Evolutionary conservation across 129 eudicot genomes (phyloP), one percentile per base, ranked within the genome.

Genomic region (Smallanthus sonchifolius): DNA sequence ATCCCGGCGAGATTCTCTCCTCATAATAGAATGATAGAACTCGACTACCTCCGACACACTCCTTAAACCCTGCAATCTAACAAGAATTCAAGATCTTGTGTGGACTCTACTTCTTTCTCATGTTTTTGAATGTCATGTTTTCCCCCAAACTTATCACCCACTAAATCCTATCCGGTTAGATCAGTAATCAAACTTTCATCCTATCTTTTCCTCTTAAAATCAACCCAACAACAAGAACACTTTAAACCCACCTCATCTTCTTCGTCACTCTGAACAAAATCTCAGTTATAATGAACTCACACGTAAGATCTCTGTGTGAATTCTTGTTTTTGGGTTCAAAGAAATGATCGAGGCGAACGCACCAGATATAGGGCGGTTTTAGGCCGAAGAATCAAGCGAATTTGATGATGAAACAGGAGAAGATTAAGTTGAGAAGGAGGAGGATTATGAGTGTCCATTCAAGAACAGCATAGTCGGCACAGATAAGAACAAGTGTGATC

Each of bases 21-120:
- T 60, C 98, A 93, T 93, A 20, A 93, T 73, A 3, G 98, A 90
- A 72, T 93, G 98, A 66, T 93, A 93, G 57, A 93, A 93, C 85
- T 93, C 98, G 9, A 90, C 98, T 39, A 93, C 98, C 77, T 93
- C 98, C 48, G 98, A 97, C 32, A 93, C 85, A 77, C 96, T 79
- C 74, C 79, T 85, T 4, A 93, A n/a, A n/a, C n/a, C n/a, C 87
- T 92, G 52, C 74, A 84, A 63, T 90, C 98, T 45, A 94, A 73
- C 62, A 88, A 91, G 72, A 88, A 94, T 71, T 94, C 99, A 72
- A 94, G 87, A 91, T 94, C 94, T 74, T 91, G 96, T 75, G 88
- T 32, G 4, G 81, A 84, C 42, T 65, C 79, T 72, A 68, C 79
- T 81, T 70, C 64, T 59, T 86, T 68, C 76, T 51, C 75, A 61